Evolutionary conservation across 306 rosid genomes (phyloP).

Genomic region (Vigna reflexopilosa): DNA sequence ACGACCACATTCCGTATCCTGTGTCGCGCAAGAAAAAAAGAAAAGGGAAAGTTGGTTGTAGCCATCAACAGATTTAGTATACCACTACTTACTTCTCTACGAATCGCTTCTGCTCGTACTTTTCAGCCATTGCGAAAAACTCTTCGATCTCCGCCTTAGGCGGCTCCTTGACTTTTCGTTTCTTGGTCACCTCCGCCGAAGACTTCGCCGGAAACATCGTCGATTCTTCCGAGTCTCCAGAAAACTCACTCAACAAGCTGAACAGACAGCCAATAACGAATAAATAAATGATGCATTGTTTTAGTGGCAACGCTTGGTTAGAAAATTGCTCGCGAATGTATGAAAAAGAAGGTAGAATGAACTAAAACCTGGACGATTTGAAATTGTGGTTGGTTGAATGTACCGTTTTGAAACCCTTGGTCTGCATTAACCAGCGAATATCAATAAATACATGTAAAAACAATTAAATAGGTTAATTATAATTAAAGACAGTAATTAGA

Average conservation of each 20-base stretch:
- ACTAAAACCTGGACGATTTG: constrained; percentile 60
- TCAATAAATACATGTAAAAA: constrained; percentile 26
- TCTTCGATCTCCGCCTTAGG: constrained; percentile 77
- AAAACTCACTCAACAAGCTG: constrained; percentile 55
- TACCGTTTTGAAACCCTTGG: constrained; percentile 66
- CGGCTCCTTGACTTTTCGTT: constrained; percentile 45
- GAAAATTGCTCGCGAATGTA: background rate
- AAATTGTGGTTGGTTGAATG: constrained; percentile 46
- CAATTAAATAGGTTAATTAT: constrained; percentile 17
- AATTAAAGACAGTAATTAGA: constrained; percentile 25
- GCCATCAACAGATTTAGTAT: background rate
- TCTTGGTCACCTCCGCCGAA: constrained; percentile 29
- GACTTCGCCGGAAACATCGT: constrained; percentile 37
- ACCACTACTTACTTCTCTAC: constrained; percentile 71
- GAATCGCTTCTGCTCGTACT: constrained; percentile 74
- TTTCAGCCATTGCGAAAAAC: constrained; percentile 80
- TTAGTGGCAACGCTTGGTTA: constrained; percentile 15
- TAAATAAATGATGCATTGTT: background rate
- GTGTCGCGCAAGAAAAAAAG: constrained; percentile 31
- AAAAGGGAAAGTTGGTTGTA: background rate
- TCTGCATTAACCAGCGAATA: constrained; percentile 49
- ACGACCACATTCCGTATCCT: constrained; percentile 52
- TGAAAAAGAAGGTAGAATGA: background rate
- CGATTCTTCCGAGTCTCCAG: constrained; percentile 57
- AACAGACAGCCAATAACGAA: background rate